Conservation (phyloP, 2,329 filamentous ascomycete genomes). For the Cercospora sp. region DNA sequence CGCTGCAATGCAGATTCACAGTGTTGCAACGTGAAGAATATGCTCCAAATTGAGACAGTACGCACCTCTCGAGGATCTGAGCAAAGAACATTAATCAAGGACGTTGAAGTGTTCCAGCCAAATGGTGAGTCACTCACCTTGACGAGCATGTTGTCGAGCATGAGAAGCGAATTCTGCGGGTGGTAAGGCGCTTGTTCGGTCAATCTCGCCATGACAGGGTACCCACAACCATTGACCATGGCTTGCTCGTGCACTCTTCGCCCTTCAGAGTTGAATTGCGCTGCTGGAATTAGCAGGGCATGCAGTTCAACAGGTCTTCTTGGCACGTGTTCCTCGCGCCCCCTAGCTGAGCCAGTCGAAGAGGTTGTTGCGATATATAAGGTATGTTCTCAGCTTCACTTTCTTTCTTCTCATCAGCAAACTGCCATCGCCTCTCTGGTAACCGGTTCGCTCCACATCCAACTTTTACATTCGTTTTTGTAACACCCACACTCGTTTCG, state of each 20-base stretch:
- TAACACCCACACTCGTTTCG: constrained; percentile 13
- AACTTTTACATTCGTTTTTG: constrained; percentile 24
- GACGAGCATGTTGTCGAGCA: background rate
- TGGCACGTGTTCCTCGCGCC: constrained; percentile 14
- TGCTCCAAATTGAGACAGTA: background rate
- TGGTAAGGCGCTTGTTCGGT: background rate
- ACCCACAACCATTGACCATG: constrained; percentile 4
- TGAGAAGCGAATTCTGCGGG: background rate
- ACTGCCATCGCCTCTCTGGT: constrained; percentile 18
- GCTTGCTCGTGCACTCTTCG: constrained; percentile 3
- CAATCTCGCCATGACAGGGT: constrained; percentile 7
- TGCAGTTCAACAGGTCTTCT: constrained; percentile 16
- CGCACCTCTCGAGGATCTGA: background rate
- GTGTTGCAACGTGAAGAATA: background rate
- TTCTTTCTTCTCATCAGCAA: constrained; percentile 15
- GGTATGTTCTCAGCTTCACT: background rate
- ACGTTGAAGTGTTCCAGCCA: background rate
- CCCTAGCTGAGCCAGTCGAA: constrained; percentile 9
- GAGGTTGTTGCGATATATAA: constrained; percentile 17
- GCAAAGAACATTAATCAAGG: background rate
- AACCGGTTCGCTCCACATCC: constrained; percentile 20
- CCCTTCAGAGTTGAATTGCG: constrained; percentile 20
- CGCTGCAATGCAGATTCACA: background rate
- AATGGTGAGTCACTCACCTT: background rate
- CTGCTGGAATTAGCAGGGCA: constrained; percentile 19